Base-by-base conservation (phyloP, 2,329 filamentous ascomycete genomes). In the Purpureocillium takamizusanense region DNA sequence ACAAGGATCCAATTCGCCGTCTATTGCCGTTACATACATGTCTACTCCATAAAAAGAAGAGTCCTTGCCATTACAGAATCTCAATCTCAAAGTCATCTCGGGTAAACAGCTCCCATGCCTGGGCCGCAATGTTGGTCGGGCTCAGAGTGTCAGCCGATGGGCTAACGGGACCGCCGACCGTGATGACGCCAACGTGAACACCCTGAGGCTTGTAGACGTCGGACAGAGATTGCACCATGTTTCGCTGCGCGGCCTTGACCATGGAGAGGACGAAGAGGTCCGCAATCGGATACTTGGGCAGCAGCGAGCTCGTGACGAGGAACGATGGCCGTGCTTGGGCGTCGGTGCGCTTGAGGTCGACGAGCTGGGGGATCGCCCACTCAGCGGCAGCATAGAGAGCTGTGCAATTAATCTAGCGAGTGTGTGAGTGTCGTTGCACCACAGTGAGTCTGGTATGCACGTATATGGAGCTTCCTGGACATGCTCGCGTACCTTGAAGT, bases 191-290 rank as follows among this genome's bases (percentile, higher is more conserved):
- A n/a, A 68, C 49, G 41, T 72, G 66, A 2, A 74, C 61, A 4
- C 61, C 60, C 36, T 57, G 49, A 1, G 42, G 13, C 1, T 34
- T 42, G 37, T 64, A 70, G 7, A 60, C 60, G 39, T 54, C 52
- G 18, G 56, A 46, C 42, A 74, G 51, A n/a, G 56, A 64, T 39
- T 66, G 53, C n/a, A 72, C 58, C 46, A 74, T 51, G 28, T 67
- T 72, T 13, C 63, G 52, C 54, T 76, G 70, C 0, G 68, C 60
- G 1, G 69, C 65, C 46, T 74, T 74, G 29, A 60, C 60, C 38
- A 72, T 54, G 2, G 65, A 69, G 7, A 74, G 52, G 0, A 65
- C 66, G 14, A 74, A 66, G 1, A 72, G 54, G 27, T 61, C 51
- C 3, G 67, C 63, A 3, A 65, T 48, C 0, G 70, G 70, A 21